Base-by-base conservation (phyloP, 192 early-diverging fungal genomes). In the Coemansia furcata region DNA sequence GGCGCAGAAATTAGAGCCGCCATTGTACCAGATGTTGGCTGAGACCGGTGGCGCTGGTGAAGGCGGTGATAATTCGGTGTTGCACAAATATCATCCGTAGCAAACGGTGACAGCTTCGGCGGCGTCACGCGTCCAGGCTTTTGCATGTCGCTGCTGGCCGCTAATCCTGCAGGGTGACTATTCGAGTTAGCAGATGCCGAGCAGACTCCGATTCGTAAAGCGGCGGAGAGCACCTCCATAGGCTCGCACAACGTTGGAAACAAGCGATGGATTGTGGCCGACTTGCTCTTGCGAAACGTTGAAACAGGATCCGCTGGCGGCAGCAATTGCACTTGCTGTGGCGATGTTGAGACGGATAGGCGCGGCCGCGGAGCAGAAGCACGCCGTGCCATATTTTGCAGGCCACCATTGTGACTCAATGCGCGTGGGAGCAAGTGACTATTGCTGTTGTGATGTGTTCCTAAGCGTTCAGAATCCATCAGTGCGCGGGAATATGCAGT, bases 401-500 rank as follows among this genome's bases (percentile, higher is more conserved):
- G 35, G 21, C 15, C n/a, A 60, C 36, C 58, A 60, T 60, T 60
- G 58, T 60, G 58, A 23, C 58, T 60, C n/a, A 36, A 60, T 39
- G 36, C 17, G 36, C n/a, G 36, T 36, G 17, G 15, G 58, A n/a
- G 58, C 58, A 37, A 44, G 63, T 65, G 63, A 38, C 63, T 47
- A 32, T 21, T 33, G 39, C 26, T 39, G 59, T 42, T 46, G 62
- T 30, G 26, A 30, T 32, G 42, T 15, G 29, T 46, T 26, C 39
- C 62, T 29, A 58, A 43, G 11, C 65, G 67, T 21, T 54, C 55
- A 6, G 67, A 62, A 17, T 71, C 78, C 73, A 76, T 74, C 69
- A 80, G 66, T 19, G 78, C 78, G 35, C 73, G 78, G 47, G 68
- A 74, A 40, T 80, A 80, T 32, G 73, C 78, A 12, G 65, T 72